A percentile compares a stretch with the other conserved stretches of the same genome.
Conservation (phyloP, 1,284 basidiomycete genomes). For the Fomitiporia mediterranea region DNA sequence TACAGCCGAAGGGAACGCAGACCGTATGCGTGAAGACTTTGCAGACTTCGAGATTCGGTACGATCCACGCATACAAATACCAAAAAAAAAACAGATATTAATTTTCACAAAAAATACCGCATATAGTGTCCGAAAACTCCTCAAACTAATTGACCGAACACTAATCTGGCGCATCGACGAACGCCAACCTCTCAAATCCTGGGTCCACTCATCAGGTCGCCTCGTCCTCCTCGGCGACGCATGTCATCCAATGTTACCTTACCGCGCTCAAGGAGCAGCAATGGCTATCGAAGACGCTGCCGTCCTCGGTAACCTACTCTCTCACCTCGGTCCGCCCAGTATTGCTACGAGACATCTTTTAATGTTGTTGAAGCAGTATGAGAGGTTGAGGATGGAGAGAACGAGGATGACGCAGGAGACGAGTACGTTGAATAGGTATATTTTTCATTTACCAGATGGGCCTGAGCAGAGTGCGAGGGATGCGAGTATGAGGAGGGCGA, state of each 20-base stretch:
- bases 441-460: constrained; percentile 24
- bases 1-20: constrained; percentile 25
- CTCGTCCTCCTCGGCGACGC: constrained; percentile 52
- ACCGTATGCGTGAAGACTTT: constrained; percentile 42
- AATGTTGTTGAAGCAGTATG: constrained; percentile 21
- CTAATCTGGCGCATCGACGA: constrained; percentile 49
- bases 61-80: constrained; percentile 17
- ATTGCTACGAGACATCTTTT: constrained; percentile 14
- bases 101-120: no score
- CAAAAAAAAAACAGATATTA: no score
- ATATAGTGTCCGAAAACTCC: constrained; percentile 42
- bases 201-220: constrained; percentile 45
- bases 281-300: constrained; percentile 68
- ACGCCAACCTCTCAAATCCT: constrained; percentile 40
- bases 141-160: constrained; percentile 40
- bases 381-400: constrained; percentile 17
- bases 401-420: constrained; percentile 20
- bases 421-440: constrained; percentile 23
- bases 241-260: constrained; percentile 68
- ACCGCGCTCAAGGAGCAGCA: constrained; percentile 62
- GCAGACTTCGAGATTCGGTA: constrained; percentile 41
- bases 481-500: constrained; percentile 21
- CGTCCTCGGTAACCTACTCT: constrained; percentile 55
- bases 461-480: constrained; percentile 24
- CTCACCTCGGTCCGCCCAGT: constrained; percentile 30